A percentile compares a stretch with the other conserved stretches of the same genome.
Conservation (phyloP, 176 grass and related monocot species). For the Carex scoparia region DNA sequence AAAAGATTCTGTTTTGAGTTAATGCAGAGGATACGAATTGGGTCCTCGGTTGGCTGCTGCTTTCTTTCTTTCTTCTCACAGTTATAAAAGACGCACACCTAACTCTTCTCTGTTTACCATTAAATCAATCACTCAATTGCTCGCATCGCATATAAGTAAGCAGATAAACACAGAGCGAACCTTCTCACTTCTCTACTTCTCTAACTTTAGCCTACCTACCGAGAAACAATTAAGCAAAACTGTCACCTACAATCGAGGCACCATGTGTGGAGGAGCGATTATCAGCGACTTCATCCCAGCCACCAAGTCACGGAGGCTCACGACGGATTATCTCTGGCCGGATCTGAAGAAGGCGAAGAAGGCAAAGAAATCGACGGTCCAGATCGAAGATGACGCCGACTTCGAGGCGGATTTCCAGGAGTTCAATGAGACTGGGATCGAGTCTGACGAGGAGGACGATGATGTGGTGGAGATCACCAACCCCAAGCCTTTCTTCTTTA, state of each 20-base stretch:
- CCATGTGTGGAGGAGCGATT: constrained; percentile 31
- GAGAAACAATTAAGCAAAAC: background rate
- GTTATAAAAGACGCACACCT: background rate
- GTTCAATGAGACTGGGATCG: background rate
- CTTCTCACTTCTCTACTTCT: background rate
- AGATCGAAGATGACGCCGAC: background rate
- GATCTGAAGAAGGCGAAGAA: background rate
- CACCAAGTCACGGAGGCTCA: background rate
- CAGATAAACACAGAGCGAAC: background rate
- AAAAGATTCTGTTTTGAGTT: background rate
- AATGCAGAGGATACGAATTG: no score
- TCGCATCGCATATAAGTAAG: background rate
- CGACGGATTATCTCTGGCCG: background rate
- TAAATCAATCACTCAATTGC: background rate
- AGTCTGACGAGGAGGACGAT: constrained; percentile 11
- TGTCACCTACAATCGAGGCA: background rate
- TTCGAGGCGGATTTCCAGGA: constrained; percentile 38
- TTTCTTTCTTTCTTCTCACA: background rate
- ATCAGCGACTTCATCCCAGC: constrained; percentile 21
- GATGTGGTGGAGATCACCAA: background rate
- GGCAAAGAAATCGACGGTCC: background rate
- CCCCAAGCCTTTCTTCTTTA: background rate
- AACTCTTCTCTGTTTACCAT: background rate
- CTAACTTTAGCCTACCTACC: background rate
- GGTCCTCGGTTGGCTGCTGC: background rate